Evolutionary conservation across 106 monocot species (phyloP).

Genomic region (Agapanthus africanus): DNA sequence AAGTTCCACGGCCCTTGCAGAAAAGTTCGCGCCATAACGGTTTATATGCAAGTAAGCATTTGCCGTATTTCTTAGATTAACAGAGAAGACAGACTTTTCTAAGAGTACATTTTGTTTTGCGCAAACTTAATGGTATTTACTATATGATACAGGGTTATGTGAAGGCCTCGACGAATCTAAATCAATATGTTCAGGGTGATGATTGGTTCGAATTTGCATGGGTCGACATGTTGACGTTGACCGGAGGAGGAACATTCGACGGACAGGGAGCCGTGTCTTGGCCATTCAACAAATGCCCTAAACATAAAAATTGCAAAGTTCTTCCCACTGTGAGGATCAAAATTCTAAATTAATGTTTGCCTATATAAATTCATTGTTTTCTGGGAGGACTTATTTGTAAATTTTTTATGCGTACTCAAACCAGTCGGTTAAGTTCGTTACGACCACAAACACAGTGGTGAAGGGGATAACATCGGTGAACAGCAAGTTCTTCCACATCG

Average conservation of each 20-base stretch:
- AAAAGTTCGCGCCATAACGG: conserved; percentile 15
- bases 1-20: conserved; percentile 27
- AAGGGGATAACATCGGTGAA: conserved; percentile 35
- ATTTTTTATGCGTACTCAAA: not conserved
- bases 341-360: not conserved
- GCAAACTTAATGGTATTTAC: not conserved
- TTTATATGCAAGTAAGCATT: conserved; percentile 16
- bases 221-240: conserved; percentile 24
- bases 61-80: not conserved
- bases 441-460: conserved; percentile 16
- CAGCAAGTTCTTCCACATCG: conserved; percentile 67
- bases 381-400: too few species aligned
- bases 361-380: not conserved
- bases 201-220: conserved; percentile 40
- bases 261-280: conserved; percentile 51
- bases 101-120: not conserved
- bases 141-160: conserved; percentile 18
- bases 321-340: conserved; percentile 38
- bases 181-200: not conserved
- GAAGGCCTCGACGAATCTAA: conserved; percentile 25
- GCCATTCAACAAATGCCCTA: conserved; percentile 39
- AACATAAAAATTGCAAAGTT: conserved; percentile 29
- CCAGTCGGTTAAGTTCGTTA: conserved; percentile 33
- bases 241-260: conserved; percentile 47
- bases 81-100: not conserved